phyloP scores from a whole-genome alignment of 164 flowering plant genomes.

The Aristolochia fimbriata region DNA sequence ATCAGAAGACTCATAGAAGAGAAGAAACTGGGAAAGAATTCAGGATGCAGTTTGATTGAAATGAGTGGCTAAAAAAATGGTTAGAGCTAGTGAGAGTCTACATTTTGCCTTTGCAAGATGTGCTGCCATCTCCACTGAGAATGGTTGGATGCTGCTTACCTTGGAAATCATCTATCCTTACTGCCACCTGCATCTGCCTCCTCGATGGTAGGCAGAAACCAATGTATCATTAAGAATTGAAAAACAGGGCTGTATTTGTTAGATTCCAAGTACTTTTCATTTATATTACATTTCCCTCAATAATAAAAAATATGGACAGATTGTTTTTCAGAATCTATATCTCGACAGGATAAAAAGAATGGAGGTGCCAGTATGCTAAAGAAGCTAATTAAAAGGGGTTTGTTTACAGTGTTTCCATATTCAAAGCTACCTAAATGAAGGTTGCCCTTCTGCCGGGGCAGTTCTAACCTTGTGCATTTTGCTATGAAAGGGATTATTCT shows the following conservation, averaged over 20 bases:
- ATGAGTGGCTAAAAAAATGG: neutral
- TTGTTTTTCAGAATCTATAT: constrained; percentile 1
- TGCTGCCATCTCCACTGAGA: neutral
- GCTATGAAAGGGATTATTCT: neutral
- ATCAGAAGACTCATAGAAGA: constrained; percentile 10
- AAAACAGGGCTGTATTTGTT: too few species aligned
- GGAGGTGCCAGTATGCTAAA: neutral
- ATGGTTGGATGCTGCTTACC: neutral
- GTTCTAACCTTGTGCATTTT: neutral
- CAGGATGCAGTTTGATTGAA: constrained; percentile 8
- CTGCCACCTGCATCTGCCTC: neutral
- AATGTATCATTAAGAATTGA: too few species aligned
- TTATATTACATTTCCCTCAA: constrained; percentile 1
- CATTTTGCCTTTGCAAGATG: too few species aligned
- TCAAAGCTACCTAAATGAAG: neutral
- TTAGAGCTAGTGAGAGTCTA: too few species aligned
- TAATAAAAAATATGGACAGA: constrained; percentile 18
- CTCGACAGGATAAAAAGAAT: constrained; percentile 8
- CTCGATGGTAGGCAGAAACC: neutral
- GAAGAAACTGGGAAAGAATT: constrained; percentile 3
- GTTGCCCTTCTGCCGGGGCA: neutral
- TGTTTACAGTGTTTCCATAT: neutral
- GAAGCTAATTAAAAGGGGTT: neutral
- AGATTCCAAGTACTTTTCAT: too few species aligned
- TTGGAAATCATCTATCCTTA: too few species aligned